Evolutionary conservation across 495 filamentous ascomycete species (phyloP).

Genomic region (Cudoniella acicularis): DNA sequence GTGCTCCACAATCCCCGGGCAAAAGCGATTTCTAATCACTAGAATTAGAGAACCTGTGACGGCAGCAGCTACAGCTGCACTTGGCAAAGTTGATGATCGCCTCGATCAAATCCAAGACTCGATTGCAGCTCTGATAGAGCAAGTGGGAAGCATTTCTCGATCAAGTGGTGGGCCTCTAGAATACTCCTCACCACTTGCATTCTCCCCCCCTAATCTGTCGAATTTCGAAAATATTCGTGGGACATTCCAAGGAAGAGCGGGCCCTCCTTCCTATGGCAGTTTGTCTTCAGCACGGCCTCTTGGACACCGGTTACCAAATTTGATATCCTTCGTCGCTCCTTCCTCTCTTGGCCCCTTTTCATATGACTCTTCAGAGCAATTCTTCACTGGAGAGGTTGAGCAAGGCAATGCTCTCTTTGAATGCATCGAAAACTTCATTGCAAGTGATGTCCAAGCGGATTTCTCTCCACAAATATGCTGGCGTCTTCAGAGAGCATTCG

Average conservation of each 20-base stretch:
- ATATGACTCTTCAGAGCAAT: not conserved
- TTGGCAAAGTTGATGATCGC: not conserved
- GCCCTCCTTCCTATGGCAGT: not conserved
- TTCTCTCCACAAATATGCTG: not conserved
- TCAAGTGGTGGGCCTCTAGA: not conserved
- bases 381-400: not conserved
- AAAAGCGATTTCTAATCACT: not conserved
- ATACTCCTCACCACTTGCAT: not conserved
- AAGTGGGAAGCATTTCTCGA: not conserved
- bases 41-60: not conserved
- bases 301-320: not conserved
- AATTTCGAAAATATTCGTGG: not conserved
- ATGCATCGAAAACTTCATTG: not conserved
- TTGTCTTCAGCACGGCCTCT: not conserved
- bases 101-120: not conserved
- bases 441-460: not conserved
- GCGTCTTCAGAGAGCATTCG: not conserved
- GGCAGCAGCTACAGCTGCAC: not conserved
- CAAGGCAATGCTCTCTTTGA: not conserved
- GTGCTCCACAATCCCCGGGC: not conserved
- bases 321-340: not conserved
- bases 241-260: not conserved
- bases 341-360: not conserved
- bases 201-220: not conserved
- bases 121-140: not conserved